Evolutionary conservation across 352 stramenopile genomes (phyloP), one percentile per base, ranked within the genome.

Genomic region (Globisporangium nodosum): DNA sequence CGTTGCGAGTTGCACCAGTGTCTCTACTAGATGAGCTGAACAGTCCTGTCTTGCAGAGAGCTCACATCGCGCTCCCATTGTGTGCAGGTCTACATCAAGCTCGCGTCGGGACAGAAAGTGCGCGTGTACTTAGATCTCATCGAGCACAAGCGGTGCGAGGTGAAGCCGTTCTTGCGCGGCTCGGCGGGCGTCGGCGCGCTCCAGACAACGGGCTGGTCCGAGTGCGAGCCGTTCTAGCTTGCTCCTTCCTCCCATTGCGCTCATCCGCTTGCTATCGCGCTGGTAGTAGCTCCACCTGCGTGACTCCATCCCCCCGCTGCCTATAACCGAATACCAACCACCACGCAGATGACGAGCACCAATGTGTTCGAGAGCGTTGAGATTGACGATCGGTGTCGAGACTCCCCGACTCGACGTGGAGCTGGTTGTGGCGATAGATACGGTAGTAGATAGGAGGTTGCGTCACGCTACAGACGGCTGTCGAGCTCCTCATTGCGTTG

Each of bases 151-250:
- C 76, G 80, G 30, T 90, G 83, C 55, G 69, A 85, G 61, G 65
- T 90, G 33, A 78, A 87, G 50, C 76, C 80, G 63, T 68, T 89
- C 45, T 65, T 90, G 52, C 77, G 82, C 47, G 75, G 72, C 54
- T 66, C 64, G 16, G 58, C 69, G 13, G 70, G 73, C 33, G 73
- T 81, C 37, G 65, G 68, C 21, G 86, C 57, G 27, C 67, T 85
- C 24, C 75, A 81, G n/a, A 70, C 60, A 42, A 73, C 74, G 52
- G 78, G 80, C 15, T 88, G 78, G 78, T 68, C 74, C 33, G 76
- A 85, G 59, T 87, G 76, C 63, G 78, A 88, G 62, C 74, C 74
- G 21, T 81, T 81, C 45, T 90, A 66, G 64, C 39, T 20, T 3
- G 35, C 11, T 12, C 11, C 35, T 4, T 0, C 35, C 3, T 12